phyloP scores from a whole-genome alignment of 108 stramenopile genomes.

The Discostella stelligeroides region DNA sequence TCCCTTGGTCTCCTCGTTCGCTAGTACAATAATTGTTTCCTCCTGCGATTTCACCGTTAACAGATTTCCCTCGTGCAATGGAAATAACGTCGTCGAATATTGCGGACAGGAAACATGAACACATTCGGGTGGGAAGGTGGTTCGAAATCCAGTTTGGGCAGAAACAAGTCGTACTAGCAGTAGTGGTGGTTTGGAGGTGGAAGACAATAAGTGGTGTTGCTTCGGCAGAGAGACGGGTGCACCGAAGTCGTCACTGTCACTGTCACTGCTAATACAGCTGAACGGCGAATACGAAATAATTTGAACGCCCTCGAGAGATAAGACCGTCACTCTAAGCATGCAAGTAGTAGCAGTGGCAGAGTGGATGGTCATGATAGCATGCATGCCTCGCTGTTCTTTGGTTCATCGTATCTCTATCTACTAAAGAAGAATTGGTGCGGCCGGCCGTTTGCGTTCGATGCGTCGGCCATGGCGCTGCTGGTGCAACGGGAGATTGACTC shows the following conservation, averaged over 20 bases:
- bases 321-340: neutral
- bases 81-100: slow-evolving; percentile 24
- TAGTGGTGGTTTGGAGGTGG: slow-evolving; percentile 2
- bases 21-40: slow-evolving; percentile 2
- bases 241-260: neutral
- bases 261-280: too few relatives aligned
- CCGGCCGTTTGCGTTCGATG: too few relatives aligned
- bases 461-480: too few relatives aligned
- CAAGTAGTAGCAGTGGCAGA: too few relatives aligned
- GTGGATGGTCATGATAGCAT: too few relatives aligned
- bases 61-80: slow-evolving; percentile 20
- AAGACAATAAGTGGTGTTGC: too few relatives aligned
- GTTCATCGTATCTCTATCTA: too few relatives aligned
- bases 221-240: too few relatives aligned
- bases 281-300: neutral
- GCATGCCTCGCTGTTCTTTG: too few relatives aligned
- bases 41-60: slow-evolving; percentile 23
- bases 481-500: too few relatives aligned
- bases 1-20: too few relatives aligned
- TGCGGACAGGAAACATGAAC: slow-evolving; percentile 12
- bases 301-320: neutral
- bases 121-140: slow-evolving; percentile 21
- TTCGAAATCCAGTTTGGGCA: slow-evolving; percentile 22
- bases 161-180: neutral
- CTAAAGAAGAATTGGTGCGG: too few relatives aligned